Evolutionary conservation across 2,329 filamentous ascomycete species (phyloP).

Genomic region (Talaromyces amestolkiae): DNA sequence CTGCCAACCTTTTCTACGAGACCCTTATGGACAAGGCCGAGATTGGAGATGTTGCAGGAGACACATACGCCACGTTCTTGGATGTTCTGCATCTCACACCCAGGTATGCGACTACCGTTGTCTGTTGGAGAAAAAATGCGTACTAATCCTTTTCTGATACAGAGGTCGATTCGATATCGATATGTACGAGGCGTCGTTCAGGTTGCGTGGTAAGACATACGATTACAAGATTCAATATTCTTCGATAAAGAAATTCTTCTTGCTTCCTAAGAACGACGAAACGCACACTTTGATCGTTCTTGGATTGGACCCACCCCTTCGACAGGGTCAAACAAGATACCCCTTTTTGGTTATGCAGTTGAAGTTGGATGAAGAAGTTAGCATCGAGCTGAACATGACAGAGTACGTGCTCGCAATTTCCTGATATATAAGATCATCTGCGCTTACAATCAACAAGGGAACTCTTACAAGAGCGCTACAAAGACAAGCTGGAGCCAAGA

Average conservation of each 20-base stretch:
- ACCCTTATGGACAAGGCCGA: constrained; percentile 97
- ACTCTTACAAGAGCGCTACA: constrained; percentile 78
- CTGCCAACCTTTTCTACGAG: constrained; percentile 96
- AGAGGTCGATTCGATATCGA: constrained; percentile 99
- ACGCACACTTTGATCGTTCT: constrained; percentile 92
- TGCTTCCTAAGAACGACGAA: constrained; percentile 97
- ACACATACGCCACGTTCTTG: constrained; percentile 95
- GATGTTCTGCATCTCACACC: constrained; percentile 96
- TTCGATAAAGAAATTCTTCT: constrained; percentile 97
- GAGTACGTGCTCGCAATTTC: constrained; percentile 49
- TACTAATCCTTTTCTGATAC: constrained; percentile 20
- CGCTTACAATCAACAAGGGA: constrained; percentile 48
- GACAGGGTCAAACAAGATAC: constrained; percentile 95
- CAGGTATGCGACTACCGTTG: constrained; percentile 54
- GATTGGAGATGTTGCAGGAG: constrained; percentile 97
- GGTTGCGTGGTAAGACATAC: constrained; percentile 96
- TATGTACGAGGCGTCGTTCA: constrained; percentile 98
- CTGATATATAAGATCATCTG: background rate
- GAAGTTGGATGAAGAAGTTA: constrained; percentile 96
- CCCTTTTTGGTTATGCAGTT: constrained; percentile 99
- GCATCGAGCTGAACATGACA: constrained; percentile 92
- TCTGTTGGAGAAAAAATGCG: background rate
- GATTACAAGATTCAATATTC: constrained; percentile 99
- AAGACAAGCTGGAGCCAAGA: constrained; percentile 80
- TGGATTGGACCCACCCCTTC: constrained; percentile 87